These are phyloP conservation scores for Pseudophaeomoniella oleicola DNA, from an alignment of 2,329 filamentous ascomycete genomes.

Conservation along the genomic window DNA sequence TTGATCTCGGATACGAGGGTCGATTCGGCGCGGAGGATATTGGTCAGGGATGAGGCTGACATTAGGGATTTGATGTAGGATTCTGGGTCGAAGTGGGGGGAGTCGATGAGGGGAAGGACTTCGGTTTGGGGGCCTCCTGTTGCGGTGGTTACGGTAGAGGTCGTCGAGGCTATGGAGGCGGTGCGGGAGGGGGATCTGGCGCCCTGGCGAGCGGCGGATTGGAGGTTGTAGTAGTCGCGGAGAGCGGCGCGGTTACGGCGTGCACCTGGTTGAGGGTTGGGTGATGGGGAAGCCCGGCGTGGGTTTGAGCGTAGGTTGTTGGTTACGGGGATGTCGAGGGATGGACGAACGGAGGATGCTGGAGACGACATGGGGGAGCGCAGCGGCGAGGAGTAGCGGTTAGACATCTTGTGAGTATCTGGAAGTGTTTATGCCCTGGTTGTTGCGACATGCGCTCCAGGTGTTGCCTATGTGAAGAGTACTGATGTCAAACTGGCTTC, in stretches of 20 bases:
- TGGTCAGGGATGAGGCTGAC: constrained; percentile 24
- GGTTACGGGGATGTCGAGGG: constrained; percentile 49
- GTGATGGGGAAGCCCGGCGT: constrained; percentile 20
- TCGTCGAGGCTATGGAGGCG: constrained; percentile 20
- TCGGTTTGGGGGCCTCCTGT: constrained; percentile 25
- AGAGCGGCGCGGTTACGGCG: constrained; percentile 70
- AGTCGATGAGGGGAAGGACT: constrained; percentile 46
- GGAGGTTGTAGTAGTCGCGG: constrained; percentile 85
- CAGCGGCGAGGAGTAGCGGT: background rate
- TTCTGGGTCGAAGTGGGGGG: constrained; percentile 55
- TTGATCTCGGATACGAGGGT: constrained; percentile 54
- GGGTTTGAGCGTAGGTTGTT: constrained; percentile 34
- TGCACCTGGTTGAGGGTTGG: constrained; percentile 47
- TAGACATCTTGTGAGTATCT: too few relatives aligned
- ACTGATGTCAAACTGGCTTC: too few relatives aligned
- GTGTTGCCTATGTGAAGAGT: too few relatives aligned
- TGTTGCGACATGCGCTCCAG: too few relatives aligned
- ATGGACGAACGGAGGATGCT: constrained; percentile 61
- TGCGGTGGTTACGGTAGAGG: constrained; percentile 22
- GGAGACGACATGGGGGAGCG: constrained; percentile 27
- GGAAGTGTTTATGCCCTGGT: too few relatives aligned
- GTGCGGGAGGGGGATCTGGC: constrained; percentile 30
- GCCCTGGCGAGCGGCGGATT: background rate
- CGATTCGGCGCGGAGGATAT: constrained; percentile 29
- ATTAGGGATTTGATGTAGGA: constrained; percentile 32